Conservation (phyloP, 306 rosid species). For the Lathyrus sativus region DNA sequence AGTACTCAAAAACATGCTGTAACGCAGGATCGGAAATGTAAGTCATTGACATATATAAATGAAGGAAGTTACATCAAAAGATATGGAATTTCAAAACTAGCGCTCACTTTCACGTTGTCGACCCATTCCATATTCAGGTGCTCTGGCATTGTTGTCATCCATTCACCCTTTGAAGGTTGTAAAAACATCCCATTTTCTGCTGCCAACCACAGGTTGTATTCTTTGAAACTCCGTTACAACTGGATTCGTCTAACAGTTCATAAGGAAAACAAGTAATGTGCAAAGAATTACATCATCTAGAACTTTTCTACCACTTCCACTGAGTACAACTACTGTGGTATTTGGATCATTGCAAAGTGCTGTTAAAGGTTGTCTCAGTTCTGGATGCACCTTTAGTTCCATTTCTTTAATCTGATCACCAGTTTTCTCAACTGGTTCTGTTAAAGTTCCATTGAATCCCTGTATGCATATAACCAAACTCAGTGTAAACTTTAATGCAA, state of each 20-base stretch:
- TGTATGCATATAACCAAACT: too few species aligned
- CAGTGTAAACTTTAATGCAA: too few species aligned
- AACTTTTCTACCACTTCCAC: constrained; percentile 77
- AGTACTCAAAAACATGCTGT: constrained; percentile 93
- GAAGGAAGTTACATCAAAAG: constrained; percentile 29
- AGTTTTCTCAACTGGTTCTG: constrained; percentile 85
- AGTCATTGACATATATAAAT: constrained; percentile 32
- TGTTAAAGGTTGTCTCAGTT: constrained; percentile 63
- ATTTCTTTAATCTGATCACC: constrained; percentile 90
- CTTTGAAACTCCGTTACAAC: constrained; percentile 57
- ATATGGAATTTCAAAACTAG: constrained; percentile 26
- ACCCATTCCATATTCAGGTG: constrained; percentile 96
- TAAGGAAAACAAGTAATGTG: constrained; percentile 31
- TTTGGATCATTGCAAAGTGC: constrained; percentile 70
- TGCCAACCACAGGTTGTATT: constrained; percentile 90
- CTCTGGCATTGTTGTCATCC: constrained; percentile 99
- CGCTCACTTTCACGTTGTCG: constrained; percentile 74
- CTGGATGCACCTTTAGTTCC: constrained; percentile 86
- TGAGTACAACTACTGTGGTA: constrained; percentile 86
- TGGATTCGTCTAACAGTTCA: constrained; percentile 6
- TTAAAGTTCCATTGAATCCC: constrained; percentile 93
- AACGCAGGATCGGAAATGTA: constrained; percentile 32
- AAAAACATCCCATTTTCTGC: constrained; percentile 98
- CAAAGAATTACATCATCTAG: constrained; percentile 65
- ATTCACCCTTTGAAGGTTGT: constrained; percentile 67